Base-by-base conservation (phyloP, 441 rosid genomes). In the Eutrema salsugineum region DNA sequence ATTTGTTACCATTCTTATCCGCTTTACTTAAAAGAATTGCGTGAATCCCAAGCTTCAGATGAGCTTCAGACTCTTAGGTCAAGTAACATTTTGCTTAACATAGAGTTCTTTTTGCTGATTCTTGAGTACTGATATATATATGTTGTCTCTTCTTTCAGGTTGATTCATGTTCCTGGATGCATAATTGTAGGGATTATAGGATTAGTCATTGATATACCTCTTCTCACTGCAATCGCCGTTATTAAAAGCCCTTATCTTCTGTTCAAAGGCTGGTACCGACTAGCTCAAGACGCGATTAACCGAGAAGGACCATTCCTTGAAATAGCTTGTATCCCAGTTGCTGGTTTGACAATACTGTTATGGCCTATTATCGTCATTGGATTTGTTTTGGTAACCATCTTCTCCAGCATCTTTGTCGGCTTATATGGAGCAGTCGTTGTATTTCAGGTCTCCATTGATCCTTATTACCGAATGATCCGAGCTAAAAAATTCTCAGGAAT, bases 301-400 rank as follows among this genome's bases (percentile, higher is more conserved):
- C 83, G 91, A 2, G 89, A 94, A 75, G 96, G 96, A 3, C 97
- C 95, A 5, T 91, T 94, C 72, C 91, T 90, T 15, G 95, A 91
- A 69, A 86, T 86, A 57, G 97, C 88, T 74, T 88, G 97, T 79
- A 87, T 89, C 35, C 96, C 89, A 0, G 66, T 94, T 81, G 97
- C 87, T 57, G 86, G 97, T 62, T 82, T 88, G 79, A 82, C 91
- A 11, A 87, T 89, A 79, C 77, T 94, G 36, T 42, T 89, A 32
- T 89, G 97, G 97, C 97, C 98, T 28, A 78, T 89, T 17, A 81
- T 87, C 19, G 96, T 89, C 63, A 74, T 85, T 72, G 94, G 88
- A 19, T 87, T 93, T 83, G 73, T 91, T 14, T 47, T 91, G 30
- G 47, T 48, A 16, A 82, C 91, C 51, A 77, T 86, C 42, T 80